Percentiles rank a stretch among this genome's conserved stretches.
Conservation (phyloP, 768 basidiomycete species). For the Dendrothele bispora region DNA sequence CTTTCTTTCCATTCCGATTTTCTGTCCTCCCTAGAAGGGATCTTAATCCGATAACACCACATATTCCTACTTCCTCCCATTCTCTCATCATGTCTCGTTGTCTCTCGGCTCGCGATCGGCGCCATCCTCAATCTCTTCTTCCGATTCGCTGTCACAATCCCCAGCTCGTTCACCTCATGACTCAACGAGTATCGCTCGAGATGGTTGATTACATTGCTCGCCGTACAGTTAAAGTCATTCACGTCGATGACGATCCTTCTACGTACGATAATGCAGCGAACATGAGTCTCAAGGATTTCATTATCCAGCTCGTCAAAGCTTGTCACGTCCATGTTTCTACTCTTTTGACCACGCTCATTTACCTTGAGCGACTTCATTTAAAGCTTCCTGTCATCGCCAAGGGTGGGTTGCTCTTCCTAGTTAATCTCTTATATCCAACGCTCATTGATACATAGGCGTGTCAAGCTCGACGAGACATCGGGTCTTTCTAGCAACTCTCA, state of each 20-base stretch:
- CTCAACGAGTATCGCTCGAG: constrained; percentile 73
- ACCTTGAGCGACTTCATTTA: constrained; percentile 81
- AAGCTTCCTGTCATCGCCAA: constrained; percentile 84
- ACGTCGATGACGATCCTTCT: constrained; percentile 54
- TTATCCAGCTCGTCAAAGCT: constrained; percentile 72
- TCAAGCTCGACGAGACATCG: constrained; percentile 83
- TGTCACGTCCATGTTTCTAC: constrained; percentile 92
- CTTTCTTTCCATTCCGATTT: constrained; percentile 2
- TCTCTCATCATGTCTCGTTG: constrained; percentile 6
- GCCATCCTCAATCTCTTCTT: constrained; percentile 82
- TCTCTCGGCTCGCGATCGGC: constrained; percentile 11
- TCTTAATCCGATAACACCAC: constrained; percentile 4
- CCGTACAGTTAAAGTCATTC: constrained; percentile 75
- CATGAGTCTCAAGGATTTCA: constrained; percentile 81
- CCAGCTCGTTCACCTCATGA: constrained; percentile 76
- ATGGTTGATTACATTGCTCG: constrained; percentile 87
- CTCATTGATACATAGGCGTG: not conserved
- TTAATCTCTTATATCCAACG: not conserved
- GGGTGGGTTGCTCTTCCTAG: constrained; percentile 49
- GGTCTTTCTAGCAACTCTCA: constrained; percentile 93
- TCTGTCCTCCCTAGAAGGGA: constrained; percentile 12
- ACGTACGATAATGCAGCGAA: constrained; percentile 45
- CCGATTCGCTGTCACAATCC: constrained; percentile 77
- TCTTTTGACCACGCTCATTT: constrained; percentile 86
- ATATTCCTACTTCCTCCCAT: constrained; percentile 4